Percentiles rank a stretch among this genome's conserved stretches.
Evolutionary conservation across 345 rosid species (phyloP).

Genomic region (Psidium guajava): DNA sequence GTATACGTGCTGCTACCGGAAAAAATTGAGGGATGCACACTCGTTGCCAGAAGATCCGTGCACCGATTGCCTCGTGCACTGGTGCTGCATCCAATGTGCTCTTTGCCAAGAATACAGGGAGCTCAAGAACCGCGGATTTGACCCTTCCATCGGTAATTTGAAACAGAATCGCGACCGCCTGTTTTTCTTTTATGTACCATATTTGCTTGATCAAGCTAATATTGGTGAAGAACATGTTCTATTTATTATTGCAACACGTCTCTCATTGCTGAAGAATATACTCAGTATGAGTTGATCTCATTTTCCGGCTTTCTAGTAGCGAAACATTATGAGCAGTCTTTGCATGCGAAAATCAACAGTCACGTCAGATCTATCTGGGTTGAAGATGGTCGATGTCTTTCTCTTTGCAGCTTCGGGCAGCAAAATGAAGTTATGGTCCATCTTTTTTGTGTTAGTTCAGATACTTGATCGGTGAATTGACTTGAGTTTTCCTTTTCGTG

Average conservation of each 20-base stretch:
- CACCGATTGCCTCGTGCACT: background rate
- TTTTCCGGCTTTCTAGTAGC: background rate
- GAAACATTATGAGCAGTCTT: background rate
- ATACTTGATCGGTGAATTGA: background rate
- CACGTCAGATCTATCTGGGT: background rate
- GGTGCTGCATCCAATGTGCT: background rate
- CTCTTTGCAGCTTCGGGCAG: background rate
- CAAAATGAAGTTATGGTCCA: background rate
- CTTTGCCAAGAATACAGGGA: slow-evolving; percentile 6
- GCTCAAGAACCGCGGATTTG: background rate
- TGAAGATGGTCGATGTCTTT: background rate
- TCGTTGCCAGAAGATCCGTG: background rate
- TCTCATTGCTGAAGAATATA: background rate
- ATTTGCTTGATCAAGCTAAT: background rate
- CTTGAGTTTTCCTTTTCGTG: background rate
- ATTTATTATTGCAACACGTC: background rate
- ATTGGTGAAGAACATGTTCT: background rate
- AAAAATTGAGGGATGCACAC: background rate
- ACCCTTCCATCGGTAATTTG: slow-evolving; percentile 1
- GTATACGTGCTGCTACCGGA: background rate
- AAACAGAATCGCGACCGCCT: background rate
- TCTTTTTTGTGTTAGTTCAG: background rate
- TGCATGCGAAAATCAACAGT: background rate
- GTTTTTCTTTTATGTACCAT: background rate
- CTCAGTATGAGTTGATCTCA: background rate